phyloP scores from a whole-genome alignment of 768 basidiomycete genomes.

The Porphyrellus cyaneotinctus region DNA sequence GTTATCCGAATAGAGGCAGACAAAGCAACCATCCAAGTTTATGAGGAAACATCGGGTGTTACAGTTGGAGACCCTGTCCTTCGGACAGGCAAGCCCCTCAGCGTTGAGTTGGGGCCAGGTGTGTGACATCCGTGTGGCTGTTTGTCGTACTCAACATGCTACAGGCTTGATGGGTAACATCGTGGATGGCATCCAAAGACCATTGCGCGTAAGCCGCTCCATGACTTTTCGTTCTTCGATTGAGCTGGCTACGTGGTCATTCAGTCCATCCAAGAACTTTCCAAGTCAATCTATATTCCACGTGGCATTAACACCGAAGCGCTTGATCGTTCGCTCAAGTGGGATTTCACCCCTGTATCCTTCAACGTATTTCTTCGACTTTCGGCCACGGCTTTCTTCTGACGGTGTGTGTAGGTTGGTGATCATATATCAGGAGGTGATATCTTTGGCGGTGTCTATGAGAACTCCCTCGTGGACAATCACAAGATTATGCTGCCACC shows the following conservation, averaged over 20 bases:
- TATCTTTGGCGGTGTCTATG: slow-evolving; percentile 91
- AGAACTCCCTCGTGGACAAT: slow-evolving; percentile 94
- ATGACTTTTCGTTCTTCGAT: neutral
- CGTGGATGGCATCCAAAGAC: slow-evolving; percentile 95
- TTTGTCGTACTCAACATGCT: slow-evolving; percentile 1
- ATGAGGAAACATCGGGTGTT: slow-evolving; percentile 98
- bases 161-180: slow-evolving; percentile 98
- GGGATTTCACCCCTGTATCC: slow-evolving; percentile 89
- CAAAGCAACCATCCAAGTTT: slow-evolving; percentile 98
- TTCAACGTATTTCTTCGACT: slow-evolving; percentile 54
- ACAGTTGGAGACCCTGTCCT: slow-evolving; percentile 98
- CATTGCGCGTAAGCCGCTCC: slow-evolving; percentile 61
- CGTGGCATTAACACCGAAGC: slow-evolving; percentile 98
- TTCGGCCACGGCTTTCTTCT: slow-evolving; percentile 5
- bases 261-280: slow-evolving; percentile 89
- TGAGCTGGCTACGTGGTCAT: slow-evolving; percentile 7
- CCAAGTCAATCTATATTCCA: slow-evolving; percentile 99
- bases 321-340: slow-evolving; percentile 79
- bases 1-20: slow-evolving; percentile 98
- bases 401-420: slow-evolving; percentile 56
- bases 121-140: slow-evolving; percentile 18
- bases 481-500: slow-evolving; percentile 98
- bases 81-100: slow-evolving; percentile 95
- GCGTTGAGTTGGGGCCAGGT: slow-evolving; percentile 98
- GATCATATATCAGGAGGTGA: slow-evolving; percentile 98